Evolutionary conservation across 192 early-diverging fungal genomes (phyloP).

Genomic region (Glomus cerebriforme): DNA sequence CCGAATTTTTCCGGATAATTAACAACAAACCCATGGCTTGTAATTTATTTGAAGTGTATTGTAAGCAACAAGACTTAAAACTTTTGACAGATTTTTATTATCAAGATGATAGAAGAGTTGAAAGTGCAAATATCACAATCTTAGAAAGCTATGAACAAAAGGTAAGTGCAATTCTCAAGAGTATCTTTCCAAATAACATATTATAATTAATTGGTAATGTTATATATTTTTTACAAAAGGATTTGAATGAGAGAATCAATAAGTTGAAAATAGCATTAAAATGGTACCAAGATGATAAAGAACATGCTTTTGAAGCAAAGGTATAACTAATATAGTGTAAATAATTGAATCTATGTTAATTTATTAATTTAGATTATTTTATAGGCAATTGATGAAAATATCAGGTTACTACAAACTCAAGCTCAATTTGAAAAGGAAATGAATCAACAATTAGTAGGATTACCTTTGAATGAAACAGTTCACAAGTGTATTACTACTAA

Average conservation of each 20-base stretch:
- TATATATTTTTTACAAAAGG: conserved; percentile 33
- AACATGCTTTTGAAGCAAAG: conserved; percentile 71
- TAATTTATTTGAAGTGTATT: conserved; percentile 84
- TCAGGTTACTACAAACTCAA: conserved; percentile 77
- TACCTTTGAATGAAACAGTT: conserved; percentile 85
- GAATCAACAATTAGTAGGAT: conserved; percentile 63
- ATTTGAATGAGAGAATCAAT: conserved; percentile 59
- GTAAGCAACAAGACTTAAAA: conserved; percentile 70
- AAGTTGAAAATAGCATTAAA: conserved; percentile 74
- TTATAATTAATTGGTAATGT: not conserved
- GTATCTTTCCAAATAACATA: not conserved
- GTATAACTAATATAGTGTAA: conserved; percentile 36
- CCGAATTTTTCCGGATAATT: conserved; percentile 91
- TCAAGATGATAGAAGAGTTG: conserved; percentile 83
- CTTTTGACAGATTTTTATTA: conserved; percentile 95
- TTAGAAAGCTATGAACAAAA: conserved; percentile 54
- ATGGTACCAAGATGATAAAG: conserved; percentile 73
- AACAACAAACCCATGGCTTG: conserved; percentile 80
- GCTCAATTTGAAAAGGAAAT: conserved; percentile 72
- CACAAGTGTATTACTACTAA: conserved; percentile 75
- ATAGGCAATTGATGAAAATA: conserved; percentile 78
- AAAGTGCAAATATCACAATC: conserved; percentile 61
- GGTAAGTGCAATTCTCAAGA: conserved; percentile 30
- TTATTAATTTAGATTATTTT: not conserved
- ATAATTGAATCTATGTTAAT: not conserved